These are phyloP conservation scores for Cercophora sp. DNA, from an alignment of 495 filamentous ascomycete species.

Conservation along the genomic window DNA sequence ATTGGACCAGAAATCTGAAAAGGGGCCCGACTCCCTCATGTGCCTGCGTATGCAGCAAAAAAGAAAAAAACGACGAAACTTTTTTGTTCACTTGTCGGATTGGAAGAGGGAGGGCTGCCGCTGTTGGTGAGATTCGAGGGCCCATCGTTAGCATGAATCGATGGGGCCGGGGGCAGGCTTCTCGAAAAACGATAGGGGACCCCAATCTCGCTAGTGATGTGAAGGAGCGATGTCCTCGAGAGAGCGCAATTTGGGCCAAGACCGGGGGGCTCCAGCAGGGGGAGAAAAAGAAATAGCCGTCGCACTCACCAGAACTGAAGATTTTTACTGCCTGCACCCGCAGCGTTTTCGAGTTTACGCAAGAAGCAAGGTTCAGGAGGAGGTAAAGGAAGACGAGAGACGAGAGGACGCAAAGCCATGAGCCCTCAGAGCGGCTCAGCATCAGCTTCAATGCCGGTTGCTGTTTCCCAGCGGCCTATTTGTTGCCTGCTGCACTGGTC, in stretches of 20 bases:
- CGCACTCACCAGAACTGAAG: slow-evolving; percentile 10
- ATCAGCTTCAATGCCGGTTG: slow-evolving; percentile 6
- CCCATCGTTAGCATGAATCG: slow-evolving; percentile 33
- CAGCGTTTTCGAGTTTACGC: too few species aligned
- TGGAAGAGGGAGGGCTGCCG: slow-evolving; percentile 17
- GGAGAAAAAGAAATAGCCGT: slow-evolving; percentile 18
- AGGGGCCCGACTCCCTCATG: slow-evolving; percentile 9
- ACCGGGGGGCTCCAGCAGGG: slow-evolving; percentile 17
- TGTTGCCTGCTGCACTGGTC: slow-evolving; percentile 7
- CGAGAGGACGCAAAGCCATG: too few species aligned
- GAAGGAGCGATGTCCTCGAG: slow-evolving; percentile 24
- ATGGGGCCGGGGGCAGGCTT: slow-evolving; percentile 28
- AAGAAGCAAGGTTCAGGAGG: too few species aligned
- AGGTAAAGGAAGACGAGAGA: background rate
- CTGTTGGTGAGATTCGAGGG: slow-evolving; percentile 20
- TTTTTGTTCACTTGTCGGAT: slow-evolving; percentile 17
- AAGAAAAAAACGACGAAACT: slow-evolving; percentile 1
- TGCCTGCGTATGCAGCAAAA: background rate
- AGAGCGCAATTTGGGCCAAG: slow-evolving; percentile 29
- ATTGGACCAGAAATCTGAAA: slow-evolving; percentile 16
- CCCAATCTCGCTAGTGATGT: slow-evolving; percentile 41
- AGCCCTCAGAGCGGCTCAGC: too few species aligned
- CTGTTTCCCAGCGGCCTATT: slow-evolving; percentile 8
- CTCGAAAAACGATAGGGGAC: slow-evolving; percentile 30
- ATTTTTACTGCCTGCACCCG: too few species aligned